These are phyloP conservation scores for Globisporangium lucens DNA, from an alignment of 352 stramenopile species.

Conservation along the genomic window DNA sequence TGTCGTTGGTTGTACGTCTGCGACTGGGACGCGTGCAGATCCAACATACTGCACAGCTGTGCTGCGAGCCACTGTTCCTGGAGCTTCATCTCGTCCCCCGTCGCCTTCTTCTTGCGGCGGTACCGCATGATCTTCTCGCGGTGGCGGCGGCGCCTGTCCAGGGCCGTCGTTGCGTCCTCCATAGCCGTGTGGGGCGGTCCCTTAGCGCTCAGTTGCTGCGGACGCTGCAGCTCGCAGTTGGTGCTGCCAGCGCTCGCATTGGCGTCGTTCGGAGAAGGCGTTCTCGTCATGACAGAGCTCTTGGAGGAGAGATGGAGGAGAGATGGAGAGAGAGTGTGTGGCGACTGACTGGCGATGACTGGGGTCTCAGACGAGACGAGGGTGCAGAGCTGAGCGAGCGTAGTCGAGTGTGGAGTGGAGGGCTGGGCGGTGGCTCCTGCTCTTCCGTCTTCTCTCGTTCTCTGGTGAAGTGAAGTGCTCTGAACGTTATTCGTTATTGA, in stretches of 20 bases:
- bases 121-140: slow-evolving; percentile 50
- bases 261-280: background rate
- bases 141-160: slow-evolving; percentile 25
- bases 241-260: background rate
- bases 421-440: no score
- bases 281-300: background rate
- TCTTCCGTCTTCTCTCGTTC: no score
- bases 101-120: slow-evolving; percentile 42
- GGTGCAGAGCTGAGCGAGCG: no score
- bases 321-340: background rate
- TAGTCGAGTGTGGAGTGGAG: no score
- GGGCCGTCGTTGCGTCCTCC: background rate
- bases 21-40: slow-evolving; percentile 18
- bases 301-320: background rate
- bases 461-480: no score
- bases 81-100: slow-evolving; percentile 29
- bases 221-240: background rate
- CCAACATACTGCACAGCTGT: slow-evolving; percentile 26
- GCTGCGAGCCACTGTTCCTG: slow-evolving; percentile 30
- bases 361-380: no score
- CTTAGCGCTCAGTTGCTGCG: background rate
- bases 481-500: no score
- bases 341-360: no score
- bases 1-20: slow-evolving; percentile 13
- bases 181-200: background rate